These are phyloP conservation scores for Hypoxylon crocopeplum DNA, from an alignment of 495 filamentous ascomycete genomes.

Conservation along the genomic window DNA sequence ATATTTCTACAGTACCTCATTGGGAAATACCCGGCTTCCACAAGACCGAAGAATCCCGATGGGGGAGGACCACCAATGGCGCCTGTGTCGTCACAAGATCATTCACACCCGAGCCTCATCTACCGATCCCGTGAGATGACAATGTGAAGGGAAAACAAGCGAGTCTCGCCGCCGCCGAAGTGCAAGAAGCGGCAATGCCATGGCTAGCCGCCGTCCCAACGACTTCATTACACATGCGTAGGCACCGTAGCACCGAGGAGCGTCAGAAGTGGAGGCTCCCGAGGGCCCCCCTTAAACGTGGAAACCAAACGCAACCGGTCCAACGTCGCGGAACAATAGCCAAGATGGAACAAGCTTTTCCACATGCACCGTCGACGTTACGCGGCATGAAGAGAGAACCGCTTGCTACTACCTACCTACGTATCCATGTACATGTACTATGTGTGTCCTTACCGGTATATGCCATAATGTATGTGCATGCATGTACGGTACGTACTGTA, in stretches of 20 bases:
- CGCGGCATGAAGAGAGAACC: constrained; percentile 13
- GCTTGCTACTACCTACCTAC: too few relatives aligned
- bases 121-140: background rate
- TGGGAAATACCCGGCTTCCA: too few relatives aligned
- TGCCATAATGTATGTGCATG: background rate
- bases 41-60: too few relatives aligned
- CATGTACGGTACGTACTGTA: constrained; percentile 6
- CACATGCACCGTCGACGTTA: constrained; percentile 25
- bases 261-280: background rate
- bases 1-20: too few relatives aligned
- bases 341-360: constrained; percentile 40
- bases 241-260: background rate
- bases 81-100: too few relatives aligned
- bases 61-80: too few relatives aligned
- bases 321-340: constrained; percentile 29
- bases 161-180: background rate
- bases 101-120: background rate
- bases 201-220: constrained; percentile 2
- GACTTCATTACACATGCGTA: background rate
- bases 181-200: constrained; percentile 2
- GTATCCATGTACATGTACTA: constrained; percentile 5
- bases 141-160: background rate
- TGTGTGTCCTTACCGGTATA: too few relatives aligned
- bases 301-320: constrained; percentile 1
- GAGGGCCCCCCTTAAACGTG: background rate